A percentile compares a stretch with the other conserved stretches of the same genome.
Evolutionary conservation across 2,329 filamentous ascomycete species (phyloP).

Genomic region (Cladosporium phlei): DNA sequence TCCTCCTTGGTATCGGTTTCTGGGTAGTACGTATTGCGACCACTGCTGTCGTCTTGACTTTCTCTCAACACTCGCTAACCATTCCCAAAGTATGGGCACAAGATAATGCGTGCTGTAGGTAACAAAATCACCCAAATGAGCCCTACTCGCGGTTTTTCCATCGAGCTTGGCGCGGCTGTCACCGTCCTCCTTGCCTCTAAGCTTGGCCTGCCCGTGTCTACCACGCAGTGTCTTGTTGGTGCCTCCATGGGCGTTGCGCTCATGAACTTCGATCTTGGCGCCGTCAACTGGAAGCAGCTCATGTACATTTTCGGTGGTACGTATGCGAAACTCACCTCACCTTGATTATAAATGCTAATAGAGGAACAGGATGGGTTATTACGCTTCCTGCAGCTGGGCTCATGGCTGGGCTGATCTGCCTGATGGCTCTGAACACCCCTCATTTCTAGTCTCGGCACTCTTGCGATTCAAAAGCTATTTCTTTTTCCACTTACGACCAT

Average conservation of each 20-base stretch:
- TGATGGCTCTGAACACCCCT: slow-evolving; percentile 50
- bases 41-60: too few species aligned
- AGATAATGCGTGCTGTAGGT: slow-evolving; percentile 58
- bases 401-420: slow-evolving; percentile 46
- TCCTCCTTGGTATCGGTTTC: slow-evolving; percentile 50
- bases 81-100: slow-evolving; percentile 53
- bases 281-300: slow-evolving; percentile 60
- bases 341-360: too few species aligned
- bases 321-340: too few species aligned
- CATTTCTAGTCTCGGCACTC: neutral
- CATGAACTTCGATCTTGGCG: slow-evolving; percentile 52
- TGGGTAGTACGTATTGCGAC: too few species aligned
- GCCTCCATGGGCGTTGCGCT: slow-evolving; percentile 59
- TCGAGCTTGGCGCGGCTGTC: slow-evolving; percentile 57
- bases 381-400: slow-evolving; percentile 54
- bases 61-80: too few species aligned
- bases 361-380: slow-evolving; percentile 55
- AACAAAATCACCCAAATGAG: slow-evolving; percentile 59
- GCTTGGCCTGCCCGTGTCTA: slow-evolving; percentile 57
- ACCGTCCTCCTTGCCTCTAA: slow-evolving; percentile 60
- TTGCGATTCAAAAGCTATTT: neutral
- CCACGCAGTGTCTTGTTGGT: slow-evolving; percentile 59
- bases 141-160: slow-evolving; percentile 53
- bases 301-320: slow-evolving; percentile 57
- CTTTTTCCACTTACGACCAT: too few species aligned